Percentiles rank a stretch among this genome's conserved stretches.
Conservation (phyloP, 345 rosid genomes). For the Linum usitatissimum region DNA sequence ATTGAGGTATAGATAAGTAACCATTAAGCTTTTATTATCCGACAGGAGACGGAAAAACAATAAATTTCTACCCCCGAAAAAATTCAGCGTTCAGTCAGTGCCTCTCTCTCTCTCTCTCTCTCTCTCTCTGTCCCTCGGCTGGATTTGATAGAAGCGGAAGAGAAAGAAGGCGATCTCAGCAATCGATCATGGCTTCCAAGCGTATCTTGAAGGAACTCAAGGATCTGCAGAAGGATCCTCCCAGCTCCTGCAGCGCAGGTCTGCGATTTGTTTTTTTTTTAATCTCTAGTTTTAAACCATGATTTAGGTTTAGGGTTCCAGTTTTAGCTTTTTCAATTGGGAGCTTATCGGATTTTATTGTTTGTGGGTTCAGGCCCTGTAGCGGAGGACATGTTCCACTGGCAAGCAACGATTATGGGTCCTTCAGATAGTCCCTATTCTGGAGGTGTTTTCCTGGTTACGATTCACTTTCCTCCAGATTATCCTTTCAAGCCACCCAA, state of each 20-base stretch:
- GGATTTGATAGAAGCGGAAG: too few relatives aligned
- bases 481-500: slow-evolving; percentile 18
- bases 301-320: background rate
- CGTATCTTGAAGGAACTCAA: slow-evolving; percentile 40
- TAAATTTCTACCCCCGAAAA: too few relatives aligned
- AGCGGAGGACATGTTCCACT: slow-evolving; percentile 17
- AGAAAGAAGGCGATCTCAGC: background rate
- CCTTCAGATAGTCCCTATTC: slow-evolving; percentile 16
- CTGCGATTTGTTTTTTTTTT: background rate
- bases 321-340: background rate
- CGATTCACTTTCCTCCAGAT: slow-evolving; percentile 12
- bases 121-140: background rate
- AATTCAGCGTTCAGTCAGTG: too few relatives aligned
- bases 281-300: too few relatives aligned
- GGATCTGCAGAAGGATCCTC: slow-evolving; percentile 42
- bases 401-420: slow-evolving; percentile 18
- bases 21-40: too few relatives aligned
- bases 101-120: background rate
- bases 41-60: too few relatives aligned
- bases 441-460: slow-evolving; percentile 14
- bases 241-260: slow-evolving; percentile 43
- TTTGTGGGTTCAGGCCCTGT: slow-evolving; percentile 10
- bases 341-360: background rate
- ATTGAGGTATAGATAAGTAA: too few relatives aligned
- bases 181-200: slow-evolving; percentile 30